Base-by-base conservation (phyloP, 257 asterid genomes). In the Plectranthus barbatus region DNA sequence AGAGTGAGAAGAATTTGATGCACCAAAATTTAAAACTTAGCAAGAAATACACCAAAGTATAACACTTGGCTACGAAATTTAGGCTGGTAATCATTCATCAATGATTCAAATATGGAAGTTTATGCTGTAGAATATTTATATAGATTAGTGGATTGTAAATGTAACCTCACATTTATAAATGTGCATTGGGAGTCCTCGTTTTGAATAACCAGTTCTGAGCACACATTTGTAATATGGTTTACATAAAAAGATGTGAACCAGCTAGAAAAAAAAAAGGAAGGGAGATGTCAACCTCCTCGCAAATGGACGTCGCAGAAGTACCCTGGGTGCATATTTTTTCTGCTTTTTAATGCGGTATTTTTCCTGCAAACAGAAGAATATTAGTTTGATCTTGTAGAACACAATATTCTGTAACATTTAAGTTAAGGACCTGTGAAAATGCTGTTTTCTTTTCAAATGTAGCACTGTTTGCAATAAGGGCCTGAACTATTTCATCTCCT, bases 311-410 rank as follows among this genome's bases (percentile, higher is more conserved):
- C 99, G 79, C 55, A 89, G 56, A 44, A 92, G 94, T 65, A 92
- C 95, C 74, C 81, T 81, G 19, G 99, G 99, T 19, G 97, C 94
- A 73, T 92, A 85, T 79, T 89, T 92, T 80, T 92, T 92, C 84
- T 84, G 98, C 78, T 92, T 92, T 80, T 92, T 92, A n/a, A 88
- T 79, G 64, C 87, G 84, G 65, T 89, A 92, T 63, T 92, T 92
- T 67, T 86, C 98, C 98, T 92, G 93, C 67, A 73, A 53, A 69
- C 58, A 60, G 58, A 36, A 41, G 62, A 48, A 36, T 52, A 57
- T 63, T 74, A 76, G 70, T 45, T 45, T 24, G 55, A 17, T 63
- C 61, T 62, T 29, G 17, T 54, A 62, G 46, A 34, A 47, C 29
- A 56, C 31, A 47, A 7, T 15, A 37, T 14, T n/a, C 21, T 36